Percentiles rank a stretch among this genome's conserved stretches.
These are phyloP conservation scores for Mollisiaceae sp. DNA, from an alignment of 2,329 filamentous ascomycete genomes.

Conservation along the genomic window DNA sequence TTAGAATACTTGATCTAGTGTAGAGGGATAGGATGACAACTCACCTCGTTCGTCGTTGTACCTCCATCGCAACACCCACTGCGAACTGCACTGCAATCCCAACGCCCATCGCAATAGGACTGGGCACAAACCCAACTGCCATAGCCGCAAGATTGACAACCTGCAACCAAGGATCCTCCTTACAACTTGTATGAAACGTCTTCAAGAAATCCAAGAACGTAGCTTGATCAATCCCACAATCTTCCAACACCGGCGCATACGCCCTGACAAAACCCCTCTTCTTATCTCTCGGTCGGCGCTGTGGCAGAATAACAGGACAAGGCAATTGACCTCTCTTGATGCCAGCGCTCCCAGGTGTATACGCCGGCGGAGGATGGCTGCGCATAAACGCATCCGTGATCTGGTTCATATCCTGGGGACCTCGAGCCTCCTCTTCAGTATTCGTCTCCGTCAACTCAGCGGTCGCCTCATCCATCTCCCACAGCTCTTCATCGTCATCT, in stretches of 20 bases:
- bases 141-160: conserved; percentile 50
- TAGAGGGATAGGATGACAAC: background rate
- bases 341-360: conserved; percentile 1
- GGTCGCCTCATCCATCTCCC: conserved; percentile 37
- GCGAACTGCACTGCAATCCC: conserved; percentile 51
- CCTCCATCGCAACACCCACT: conserved; percentile 48
- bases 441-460: conserved; percentile 3
- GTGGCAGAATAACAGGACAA: conserved; percentile 57
- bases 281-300: conserved; percentile 55
- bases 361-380: conserved; percentile 31
- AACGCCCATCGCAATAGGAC: conserved; percentile 49
- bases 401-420: conserved; percentile 17
- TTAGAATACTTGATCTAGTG: conserved; percentile 16
- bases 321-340: conserved; percentile 36
- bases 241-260: conserved; percentile 55
- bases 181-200: conserved; percentile 50
- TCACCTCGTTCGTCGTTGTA: conserved; percentile 34
- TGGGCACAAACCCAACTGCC: conserved; percentile 47
- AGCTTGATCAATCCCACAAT: conserved; percentile 52
- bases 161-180: conserved; percentile 46
- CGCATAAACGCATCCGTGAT: conserved; percentile 31
- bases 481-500: conserved; percentile 36
- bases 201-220: conserved; percentile 56
- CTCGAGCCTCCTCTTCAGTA: conserved; percentile 10
- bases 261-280: conserved; percentile 57